Percentiles rank a stretch among this genome's conserved stretches.
Evolutionary conservation across 1,139 yeast species (phyloP).

Genomic region (Spencermartinsiella ligniputridi): DNA sequence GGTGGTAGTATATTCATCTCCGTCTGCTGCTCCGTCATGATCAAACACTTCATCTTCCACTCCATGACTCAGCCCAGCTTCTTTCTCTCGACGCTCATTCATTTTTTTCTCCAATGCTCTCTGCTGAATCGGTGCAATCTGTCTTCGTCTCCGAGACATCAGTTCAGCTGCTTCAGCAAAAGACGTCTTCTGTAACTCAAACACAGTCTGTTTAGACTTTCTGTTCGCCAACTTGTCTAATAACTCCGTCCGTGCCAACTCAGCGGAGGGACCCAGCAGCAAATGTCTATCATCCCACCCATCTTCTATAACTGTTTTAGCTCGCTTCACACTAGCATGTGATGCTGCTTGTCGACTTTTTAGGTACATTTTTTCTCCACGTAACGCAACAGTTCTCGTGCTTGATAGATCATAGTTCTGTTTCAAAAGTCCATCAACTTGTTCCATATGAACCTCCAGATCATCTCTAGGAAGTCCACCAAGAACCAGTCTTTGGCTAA

Average conservation of each 20-base stretch:
- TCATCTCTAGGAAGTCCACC: slow-evolving; percentile 77
- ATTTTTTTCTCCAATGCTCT: slow-evolving; percentile 63
- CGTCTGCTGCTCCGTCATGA: slow-evolving; percentile 38
- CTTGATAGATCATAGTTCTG: slow-evolving; percentile 67
- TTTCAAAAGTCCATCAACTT: slow-evolving; percentile 56
- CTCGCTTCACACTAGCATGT: slow-evolving; percentile 73
- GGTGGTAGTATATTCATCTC: slow-evolving; percentile 32
- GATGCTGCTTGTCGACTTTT: slow-evolving; percentile 88
- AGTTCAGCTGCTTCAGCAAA: slow-evolving; percentile 69
- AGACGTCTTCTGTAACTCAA: slow-evolving; percentile 56
- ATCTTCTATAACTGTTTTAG: slow-evolving; percentile 70
- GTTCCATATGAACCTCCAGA: slow-evolving; percentile 69
- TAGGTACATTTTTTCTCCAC: slow-evolving; percentile 84
- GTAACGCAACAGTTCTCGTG: slow-evolving; percentile 65
- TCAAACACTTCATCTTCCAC: slow-evolving; percentile 68
- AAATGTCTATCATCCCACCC: slow-evolving; percentile 89
- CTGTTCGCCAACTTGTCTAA: slow-evolving; percentile 68
- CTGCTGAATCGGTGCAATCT: slow-evolving; percentile 81
- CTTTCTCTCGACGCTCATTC: slow-evolving; percentile 61
- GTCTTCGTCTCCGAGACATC: slow-evolving; percentile 82
- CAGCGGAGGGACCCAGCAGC: slow-evolving; percentile 47
- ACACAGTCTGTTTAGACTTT: slow-evolving; percentile 73
- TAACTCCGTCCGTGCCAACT: slow-evolving; percentile 68
- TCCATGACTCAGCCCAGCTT: slow-evolving; percentile 69
- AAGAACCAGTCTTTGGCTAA: slow-evolving; percentile 70